Evolutionary conservation across 768 basidiomycete genomes (phyloP), one percentile per base, ranked within the genome.

Genomic region (Agaricus subrufescens): DNA sequence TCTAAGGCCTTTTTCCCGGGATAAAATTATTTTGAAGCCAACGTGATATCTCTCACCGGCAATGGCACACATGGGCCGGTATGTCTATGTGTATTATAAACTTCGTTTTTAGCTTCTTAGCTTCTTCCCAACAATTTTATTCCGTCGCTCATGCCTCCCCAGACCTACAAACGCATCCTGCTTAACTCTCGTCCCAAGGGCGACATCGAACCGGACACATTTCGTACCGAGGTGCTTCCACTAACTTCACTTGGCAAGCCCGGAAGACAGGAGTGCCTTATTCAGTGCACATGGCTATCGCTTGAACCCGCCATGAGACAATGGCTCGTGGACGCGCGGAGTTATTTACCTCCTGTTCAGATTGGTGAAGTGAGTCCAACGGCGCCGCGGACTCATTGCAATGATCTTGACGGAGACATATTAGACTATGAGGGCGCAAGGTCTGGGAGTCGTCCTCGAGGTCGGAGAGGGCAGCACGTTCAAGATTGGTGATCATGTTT

Each of bases 251-350:
- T 90, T 50, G 55, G 55, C 2, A 77, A 79, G 63, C 77, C 84
- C 5, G 78, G 76, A 1, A 59, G 68, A 19, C 68, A 71, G 25
- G 76, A 88, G 59, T 83, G 84, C 7, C 74, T 95, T 46, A 83
- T 98, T n/a, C 80, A 83, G 66, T 83, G 89, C 56, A 84, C 85
- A 46, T 94, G 86, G 76, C 65, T 93, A 31, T 86, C 85, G 34
- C 67, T 97, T 60, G 94, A 97, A 64, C 93, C 94, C 19, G 91
- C 92, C 0, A 92, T 94, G 91, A 80, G 93, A 8, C 84, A 82
- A 11, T 97, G 89, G 79, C 65, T 98, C 50, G 82, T 80, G 58
- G 88, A 91, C 66, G 66, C 65, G 14, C 77, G 93, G 46, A 86
- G 83, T 61, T 92, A 93, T 65, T 48, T 89, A 14, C 81, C 81